phyloP scores from a whole-genome alignment of 2,329 filamentous ascomycete genomes.

The Xylariaceae sp. region DNA sequence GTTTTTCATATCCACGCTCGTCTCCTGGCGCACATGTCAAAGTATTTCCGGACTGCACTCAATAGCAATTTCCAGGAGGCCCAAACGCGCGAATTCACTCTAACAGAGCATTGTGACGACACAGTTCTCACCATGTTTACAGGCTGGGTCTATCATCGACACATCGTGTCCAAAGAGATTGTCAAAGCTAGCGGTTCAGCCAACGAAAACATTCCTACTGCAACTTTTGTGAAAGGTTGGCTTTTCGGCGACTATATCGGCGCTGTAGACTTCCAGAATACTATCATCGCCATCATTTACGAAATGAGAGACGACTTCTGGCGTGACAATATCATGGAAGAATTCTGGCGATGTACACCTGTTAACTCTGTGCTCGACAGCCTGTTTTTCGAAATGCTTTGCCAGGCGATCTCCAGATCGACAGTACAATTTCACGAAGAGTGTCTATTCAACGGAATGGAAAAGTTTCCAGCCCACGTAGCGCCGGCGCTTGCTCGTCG shows the following conservation, averaged over 20 bases:
- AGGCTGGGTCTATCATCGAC: constrained; percentile 7
- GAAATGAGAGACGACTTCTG: too few species aligned
- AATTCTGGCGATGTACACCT: too few species aligned
- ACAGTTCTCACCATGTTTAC: not conserved
- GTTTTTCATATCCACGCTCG: constrained; percentile 2
- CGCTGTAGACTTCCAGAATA: constrained; percentile 11
- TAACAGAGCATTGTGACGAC: not conserved
- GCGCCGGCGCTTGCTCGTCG: too few species aligned
- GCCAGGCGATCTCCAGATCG: too few species aligned
- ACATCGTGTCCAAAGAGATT: not conserved
- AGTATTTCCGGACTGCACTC: constrained; percentile 7
- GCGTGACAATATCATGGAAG: too few species aligned
- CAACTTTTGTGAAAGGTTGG: constrained; percentile 1
- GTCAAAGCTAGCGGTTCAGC: not conserved
- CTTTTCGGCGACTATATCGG: constrained; percentile 9
- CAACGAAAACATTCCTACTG: not conserved
- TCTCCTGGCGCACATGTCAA: constrained; percentile 5
- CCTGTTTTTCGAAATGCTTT: too few species aligned
- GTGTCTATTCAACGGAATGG: too few species aligned
- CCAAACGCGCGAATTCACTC: not conserved
- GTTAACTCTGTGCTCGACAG: too few species aligned
- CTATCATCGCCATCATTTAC: not conserved
- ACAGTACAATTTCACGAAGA: too few species aligned
- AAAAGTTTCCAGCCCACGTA: too few species aligned
- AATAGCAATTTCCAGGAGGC: not conserved